Evolutionary conservation across 139 green algal genomes (phyloP), one percentile per base, ranked within the genome.

Genomic region (Tetradesmus obliquus): DNA sequence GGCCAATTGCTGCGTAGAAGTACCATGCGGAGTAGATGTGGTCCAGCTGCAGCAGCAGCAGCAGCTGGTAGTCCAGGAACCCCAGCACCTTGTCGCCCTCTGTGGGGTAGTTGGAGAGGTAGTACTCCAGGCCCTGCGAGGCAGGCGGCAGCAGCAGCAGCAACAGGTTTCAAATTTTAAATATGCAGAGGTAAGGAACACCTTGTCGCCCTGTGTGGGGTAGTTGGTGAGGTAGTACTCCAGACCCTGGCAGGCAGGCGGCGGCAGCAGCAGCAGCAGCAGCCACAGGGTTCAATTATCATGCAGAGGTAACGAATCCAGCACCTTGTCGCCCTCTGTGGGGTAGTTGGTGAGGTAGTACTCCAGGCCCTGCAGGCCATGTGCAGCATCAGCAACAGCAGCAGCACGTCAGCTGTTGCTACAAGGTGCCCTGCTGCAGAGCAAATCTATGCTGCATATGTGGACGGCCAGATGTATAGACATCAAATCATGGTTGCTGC

Each of bases 21-120:
- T 99, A 99, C 84, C 93, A 91, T 5, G 96, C 89, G 7, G 76
- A 96, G 95, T 99, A 99, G 86, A 99, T 98, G 93, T 99, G 97
- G 95, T 99, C 96, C 90, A 95, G 94, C 87, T 98, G 95, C 51
- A 98, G 92, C 1, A 74, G 76, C 51, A 95, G 86, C 62, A 99
- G 94, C 22, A 97, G 53, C 7, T 96, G 80, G 58, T 94, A 97
- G n/a, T 94, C 95, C 20, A 99, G 92, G 91, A 99, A 98, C 12
- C 96, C 96, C 8, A 99, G 91, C 32, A 98, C 96, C 91, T 97
- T 97, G 3, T 91, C 54, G 1, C 90, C 88, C 20, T 74, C 91
- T n/a, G 93, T 81, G 3, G 95, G 95, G 87, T 97, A 97, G 80
- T 96, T 96, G 8, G 90, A 79, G 12, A 96, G 81, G 91, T 99